phyloP scores from a whole-genome alignment of 1,284 basidiomycete species.

The Sporisorium sorghi region DNA sequence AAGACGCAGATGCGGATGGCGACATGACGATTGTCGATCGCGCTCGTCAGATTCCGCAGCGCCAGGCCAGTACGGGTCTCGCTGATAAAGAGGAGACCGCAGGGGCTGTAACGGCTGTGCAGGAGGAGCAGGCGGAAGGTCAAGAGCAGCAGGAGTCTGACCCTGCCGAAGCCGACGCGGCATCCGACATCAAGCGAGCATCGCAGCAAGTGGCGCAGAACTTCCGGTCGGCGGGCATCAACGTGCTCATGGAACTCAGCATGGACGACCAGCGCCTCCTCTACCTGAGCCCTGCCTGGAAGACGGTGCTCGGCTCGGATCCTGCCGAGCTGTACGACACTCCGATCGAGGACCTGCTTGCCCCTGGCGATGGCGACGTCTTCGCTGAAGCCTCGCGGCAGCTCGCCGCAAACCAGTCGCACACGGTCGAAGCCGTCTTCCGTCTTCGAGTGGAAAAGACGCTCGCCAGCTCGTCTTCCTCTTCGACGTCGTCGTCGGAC shows the following conservation, averaged over 20 bases:
- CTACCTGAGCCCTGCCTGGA: conserved; percentile 96
- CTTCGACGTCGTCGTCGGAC: conserved; percentile 37
- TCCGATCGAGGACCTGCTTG: conserved; percentile 84
- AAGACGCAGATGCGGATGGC: conserved; percentile 24
- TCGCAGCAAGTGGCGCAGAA: conserved; percentile 15
- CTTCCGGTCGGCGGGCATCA: conserved; percentile 47
- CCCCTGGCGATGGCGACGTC: conserved; percentile 83
- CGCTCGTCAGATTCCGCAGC: conserved; percentile 15
- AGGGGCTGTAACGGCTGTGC: conserved; percentile 57
- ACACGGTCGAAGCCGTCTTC: conserved; percentile 92
- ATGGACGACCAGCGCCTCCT: conserved; percentile 86
- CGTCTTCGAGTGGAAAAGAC: conserved; percentile 76
- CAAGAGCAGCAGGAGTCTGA: conserved; percentile 78
- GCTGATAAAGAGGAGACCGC: not conserved
- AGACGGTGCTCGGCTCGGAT: conserved; percentile 84
- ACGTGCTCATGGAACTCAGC: conserved; percentile 86
- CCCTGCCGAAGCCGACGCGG: conserved; percentile 5
- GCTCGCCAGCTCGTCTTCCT: conserved; percentile 74
- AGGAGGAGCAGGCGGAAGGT: conserved; percentile 78
- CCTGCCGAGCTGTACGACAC: conserved; percentile 83
- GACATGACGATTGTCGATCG: conserved; percentile 48
- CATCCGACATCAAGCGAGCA: conserved; percentile 11
- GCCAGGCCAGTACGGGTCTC: conserved; percentile 17
- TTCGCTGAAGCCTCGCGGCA: conserved; percentile 89
- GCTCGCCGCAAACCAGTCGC: conserved; percentile 89